Base-by-base conservation (phyloP, 768 basidiomycete species). In the Lentinula sp. region DNA sequence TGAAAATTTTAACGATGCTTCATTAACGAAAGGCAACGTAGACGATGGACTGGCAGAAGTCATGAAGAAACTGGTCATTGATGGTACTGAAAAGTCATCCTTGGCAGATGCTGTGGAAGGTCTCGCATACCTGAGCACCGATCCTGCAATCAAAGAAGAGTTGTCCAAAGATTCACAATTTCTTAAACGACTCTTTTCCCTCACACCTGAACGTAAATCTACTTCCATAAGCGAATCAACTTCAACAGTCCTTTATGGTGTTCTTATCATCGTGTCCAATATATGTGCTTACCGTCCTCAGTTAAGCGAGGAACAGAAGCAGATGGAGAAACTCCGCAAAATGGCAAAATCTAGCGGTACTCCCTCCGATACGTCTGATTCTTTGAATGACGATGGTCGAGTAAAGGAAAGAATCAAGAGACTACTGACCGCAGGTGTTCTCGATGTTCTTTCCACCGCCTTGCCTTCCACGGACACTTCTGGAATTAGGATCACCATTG, bases 301-400 rank as follows among this genome's bases (percentile, higher is more conserved):
- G 12, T 75, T 94, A 20, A 88, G 82, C 7, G 85, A 90, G 56
- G 94, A 97, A 71, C 87, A 96, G 68, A 78, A 80, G 35, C 93
- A 97, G 68, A 81, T 96, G 4, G 85, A 87, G 58, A 91, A 87
- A 69, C 77, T 98, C 42, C 84, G 84, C 65, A 79, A 78, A 53
- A 91, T 98, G 88, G 84, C 94, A 2, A 78, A 82, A 43, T 39
- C 71, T 16, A 63, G 64, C 32, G 71, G 74, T 46, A 65, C 63
- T 35, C 57, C 68, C 60, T 72, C 68, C 66, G 74, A 68, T 61
- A 37, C 58, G 3, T 74, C 79, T 37, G 57, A 68, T 9, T 68
- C 48, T 46, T 52, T 90, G 12, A 91, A 95, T 49, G 84, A 85
- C 49, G 86, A 90, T 63, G 79, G 74, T 6, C 78, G 81, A 59